These are phyloP conservation scores for Oryza brachyantha DNA, from an alignment of 176 grass and related monocot genomes.

Conservation along the genomic window DNA sequence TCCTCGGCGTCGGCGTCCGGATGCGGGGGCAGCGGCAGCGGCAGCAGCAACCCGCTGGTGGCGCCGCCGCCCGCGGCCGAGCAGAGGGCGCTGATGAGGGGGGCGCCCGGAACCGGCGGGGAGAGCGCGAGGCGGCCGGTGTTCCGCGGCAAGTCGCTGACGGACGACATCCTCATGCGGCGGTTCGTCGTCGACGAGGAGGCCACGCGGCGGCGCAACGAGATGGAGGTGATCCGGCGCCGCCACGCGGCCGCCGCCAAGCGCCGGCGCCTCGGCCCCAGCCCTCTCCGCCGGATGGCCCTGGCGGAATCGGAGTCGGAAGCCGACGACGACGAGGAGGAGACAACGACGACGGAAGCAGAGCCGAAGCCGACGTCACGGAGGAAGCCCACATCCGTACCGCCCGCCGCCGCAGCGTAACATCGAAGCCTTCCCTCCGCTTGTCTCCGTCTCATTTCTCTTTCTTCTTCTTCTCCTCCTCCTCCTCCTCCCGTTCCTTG, in stretches of 20 bases:
- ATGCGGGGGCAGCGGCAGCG: constrained; percentile 9
- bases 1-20: constrained; percentile 54
- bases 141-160: constrained; percentile 95
- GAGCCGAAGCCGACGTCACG: not conserved
- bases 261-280: constrained; percentile 76
- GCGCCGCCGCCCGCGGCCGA: constrained; percentile 30
- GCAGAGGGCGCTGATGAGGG: constrained; percentile 12
- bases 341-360: not conserved
- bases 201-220: constrained; percentile 72
- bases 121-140: constrained; percentile 43
- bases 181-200: constrained; percentile 91
- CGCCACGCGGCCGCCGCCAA: constrained; percentile 56
- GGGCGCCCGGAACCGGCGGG: not conserved
- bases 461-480: not conserved
- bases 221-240: constrained; percentile 89
- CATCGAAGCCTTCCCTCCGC: not conserved
- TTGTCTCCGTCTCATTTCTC: constrained; percentile 6
- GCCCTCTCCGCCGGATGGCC: constrained; percentile 74
- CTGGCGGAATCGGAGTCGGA: constrained; percentile 53
- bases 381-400: not conserved
- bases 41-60: constrained; percentile 42
- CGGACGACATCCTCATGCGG: constrained; percentile 83
- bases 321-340: constrained; percentile 2
- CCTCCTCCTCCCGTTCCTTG: not conserved
- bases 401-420: not conserved